Percentiles rank a stretch among this genome's conserved stretches.
Conservation (phyloP, 805 yeast genomes). For the Saitoella complicata region DNA sequence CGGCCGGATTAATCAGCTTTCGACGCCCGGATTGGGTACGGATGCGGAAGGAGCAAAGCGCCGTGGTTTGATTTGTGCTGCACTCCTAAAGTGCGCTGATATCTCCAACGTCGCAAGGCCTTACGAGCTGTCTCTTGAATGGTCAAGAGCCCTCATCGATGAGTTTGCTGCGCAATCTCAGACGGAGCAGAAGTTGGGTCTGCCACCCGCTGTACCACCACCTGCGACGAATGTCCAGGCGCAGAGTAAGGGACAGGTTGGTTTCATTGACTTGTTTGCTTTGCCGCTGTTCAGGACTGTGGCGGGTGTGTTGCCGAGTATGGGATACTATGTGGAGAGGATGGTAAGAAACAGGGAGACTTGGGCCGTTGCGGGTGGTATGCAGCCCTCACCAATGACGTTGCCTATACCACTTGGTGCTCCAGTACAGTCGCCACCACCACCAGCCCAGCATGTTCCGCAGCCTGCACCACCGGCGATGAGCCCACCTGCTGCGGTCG, state of each 20-base stretch:
- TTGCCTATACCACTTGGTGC: too few species aligned
- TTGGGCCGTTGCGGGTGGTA: too few species aligned
- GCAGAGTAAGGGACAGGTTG: constrained; percentile 45
- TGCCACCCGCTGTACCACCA: constrained; percentile 1
- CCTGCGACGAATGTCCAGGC: background rate
- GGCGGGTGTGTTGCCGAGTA: constrained; percentile 36
- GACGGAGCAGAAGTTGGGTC: constrained; percentile 29
- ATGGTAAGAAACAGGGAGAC: too few species aligned
- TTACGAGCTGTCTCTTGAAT: constrained; percentile 53
- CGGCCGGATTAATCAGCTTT: constrained; percentile 17
- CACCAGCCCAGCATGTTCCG: too few species aligned
- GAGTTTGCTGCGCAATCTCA: constrained; percentile 57
- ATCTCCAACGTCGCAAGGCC: constrained; percentile 85
- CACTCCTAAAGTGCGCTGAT: constrained; percentile 86
- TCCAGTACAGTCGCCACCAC: too few species aligned
- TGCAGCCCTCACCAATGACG: too few species aligned
- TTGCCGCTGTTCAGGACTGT: constrained; percentile 55
- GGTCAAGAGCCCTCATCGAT: constrained; percentile 69
- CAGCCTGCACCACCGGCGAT: too few species aligned
- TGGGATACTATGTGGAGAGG: too few species aligned
- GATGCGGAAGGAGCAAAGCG: constrained; percentile 2
- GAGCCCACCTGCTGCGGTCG: too few species aligned
- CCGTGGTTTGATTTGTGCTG: constrained; percentile 34
- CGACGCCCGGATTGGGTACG: background rate
- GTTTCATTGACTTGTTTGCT: constrained; percentile 73